Percentiles rank a stretch among this genome's conserved stretches.
phyloP scores from a whole-genome alignment of 192 early-diverging fungal species.

The Globomyces pollinis-pini region DNA sequence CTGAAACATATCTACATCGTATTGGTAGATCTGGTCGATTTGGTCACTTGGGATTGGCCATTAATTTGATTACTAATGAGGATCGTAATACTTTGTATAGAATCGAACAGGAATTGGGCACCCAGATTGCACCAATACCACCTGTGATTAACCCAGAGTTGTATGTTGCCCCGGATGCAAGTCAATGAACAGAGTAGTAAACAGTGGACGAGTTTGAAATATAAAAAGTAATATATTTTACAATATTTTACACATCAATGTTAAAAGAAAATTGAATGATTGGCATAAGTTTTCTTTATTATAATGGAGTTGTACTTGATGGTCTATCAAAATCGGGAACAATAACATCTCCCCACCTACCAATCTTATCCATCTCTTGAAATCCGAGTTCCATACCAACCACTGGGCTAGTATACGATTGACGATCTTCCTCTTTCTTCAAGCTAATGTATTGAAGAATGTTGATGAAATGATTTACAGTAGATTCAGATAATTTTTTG shows the following conservation, averaged over 20 bases:
- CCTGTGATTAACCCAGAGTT: conserved; percentile 91
- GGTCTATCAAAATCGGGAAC: conserved; percentile 6
- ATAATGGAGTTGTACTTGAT: no score
- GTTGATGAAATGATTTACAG: conserved; percentile 27
- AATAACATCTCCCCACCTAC: background rate
- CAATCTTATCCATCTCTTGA: background rate
- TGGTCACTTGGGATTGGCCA: conserved; percentile 90
- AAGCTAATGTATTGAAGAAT: conserved; percentile 23
- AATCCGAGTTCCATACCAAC: background rate
- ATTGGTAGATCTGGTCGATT: conserved; percentile 97
- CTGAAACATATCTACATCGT: conserved; percentile 97
- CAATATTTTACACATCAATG: no score
- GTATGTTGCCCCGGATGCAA: conserved; percentile 44
- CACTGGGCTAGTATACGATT: background rate
- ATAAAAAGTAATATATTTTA: no score
- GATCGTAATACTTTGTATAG: conserved; percentile 96
- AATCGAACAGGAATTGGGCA: conserved; percentile 97
- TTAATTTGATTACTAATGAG: conserved; percentile 97
- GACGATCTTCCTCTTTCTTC: conserved; percentile 23
- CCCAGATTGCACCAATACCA: conserved; percentile 96
- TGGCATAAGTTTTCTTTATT: no score
- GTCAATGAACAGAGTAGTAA: no score
- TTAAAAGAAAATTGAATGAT: no score
- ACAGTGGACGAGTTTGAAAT: no score
- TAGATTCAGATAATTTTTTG: conserved; percentile 15